Evolutionary conservation across 129 eudicot species (phyloP), one percentile per base, ranked within the genome.

Genomic region (Helianthus annuus): DNA sequence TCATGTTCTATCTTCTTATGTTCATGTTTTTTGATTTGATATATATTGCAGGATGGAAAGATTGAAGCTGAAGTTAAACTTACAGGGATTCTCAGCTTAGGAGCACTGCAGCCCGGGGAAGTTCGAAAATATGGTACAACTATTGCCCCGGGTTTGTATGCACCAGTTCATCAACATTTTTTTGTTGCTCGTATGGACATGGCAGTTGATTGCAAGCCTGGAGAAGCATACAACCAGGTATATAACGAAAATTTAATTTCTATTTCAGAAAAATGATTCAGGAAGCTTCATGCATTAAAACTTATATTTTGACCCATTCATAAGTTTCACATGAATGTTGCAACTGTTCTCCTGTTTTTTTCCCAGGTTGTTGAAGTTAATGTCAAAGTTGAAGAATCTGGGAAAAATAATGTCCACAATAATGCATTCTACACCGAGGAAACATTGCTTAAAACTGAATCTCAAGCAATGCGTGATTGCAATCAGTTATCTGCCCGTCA

Each of bases 11-110:
- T 27, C 32, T 12, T 44, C 34, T 57, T 34, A 56, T 67, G 60
- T 57, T 68, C 46, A 32, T 57, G n/a, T 7, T 4, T 16, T 46
- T 32, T 32, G 36, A 32, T 32, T 32, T 61, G 56, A 70, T 70
- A 15, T 74, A 3, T 22, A 44, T 71, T 78, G 66, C 87, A 91
- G 96, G 96, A 91, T 84, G 96, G 96, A 14, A 91, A 91, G 75
- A 88, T 88, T 69, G 97, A 91, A 81, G 97, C 97, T 36, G 97
- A 91, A 85, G 97, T 91, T 60, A 91, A 89, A 84, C 97, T 89
- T 64, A 91, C 97, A 14, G 96, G 91, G 69, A 85, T 86, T 79
- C 87, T 88, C 53, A 91, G 97, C 75, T 72, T 91, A 75, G 97
- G 97, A 73, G 96, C 97, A 68, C 64, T 91, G 78, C 96, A 88